These are phyloP conservation scores for Ceratocystiopsis sp. DNA, from an alignment of 2,329 filamentous ascomycete species.

Conservation along the genomic window DNA sequence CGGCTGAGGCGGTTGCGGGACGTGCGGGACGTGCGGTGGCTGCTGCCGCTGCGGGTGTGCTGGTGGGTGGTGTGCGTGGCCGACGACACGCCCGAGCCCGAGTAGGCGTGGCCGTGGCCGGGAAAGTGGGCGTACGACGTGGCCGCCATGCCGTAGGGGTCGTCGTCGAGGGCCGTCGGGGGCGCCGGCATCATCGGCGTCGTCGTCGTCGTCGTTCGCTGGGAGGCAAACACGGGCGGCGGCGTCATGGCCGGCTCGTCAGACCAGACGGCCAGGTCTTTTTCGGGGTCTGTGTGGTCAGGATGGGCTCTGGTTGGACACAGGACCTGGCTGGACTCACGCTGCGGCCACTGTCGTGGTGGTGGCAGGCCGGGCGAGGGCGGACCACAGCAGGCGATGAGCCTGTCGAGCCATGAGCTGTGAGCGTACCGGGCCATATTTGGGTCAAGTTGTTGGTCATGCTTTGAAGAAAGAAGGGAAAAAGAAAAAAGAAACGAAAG, in stretches of 20 bases:
- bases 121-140: neutral
- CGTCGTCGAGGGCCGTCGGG: too few species aligned
- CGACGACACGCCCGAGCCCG: neutral
- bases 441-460: too few species aligned
- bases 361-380: neutral
- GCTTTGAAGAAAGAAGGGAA: conserved; percentile 1
- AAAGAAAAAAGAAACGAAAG: neutral
- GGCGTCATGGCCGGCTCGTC: conserved; percentile 17
- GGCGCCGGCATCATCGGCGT: too few species aligned
- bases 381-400: conserved; percentile 28
- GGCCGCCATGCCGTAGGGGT: conserved; percentile 7
- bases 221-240: conserved; percentile 12
- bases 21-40: neutral
- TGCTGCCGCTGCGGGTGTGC: neutral
- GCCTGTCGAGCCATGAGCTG: conserved; percentile 30
- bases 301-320: neutral
- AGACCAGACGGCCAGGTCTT: conserved; percentile 14
- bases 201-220: neutral
- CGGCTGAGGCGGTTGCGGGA: neutral
- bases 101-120: neutral
- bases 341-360: neutral
- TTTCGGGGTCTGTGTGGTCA: conserved; percentile 11
- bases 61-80: neutral
- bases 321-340: neutral
- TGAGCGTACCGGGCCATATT: too few species aligned